Base-by-base conservation (phyloP, 2,329 filamentous ascomycete genomes). In the Pseudogymnoascus sp. region DNA sequence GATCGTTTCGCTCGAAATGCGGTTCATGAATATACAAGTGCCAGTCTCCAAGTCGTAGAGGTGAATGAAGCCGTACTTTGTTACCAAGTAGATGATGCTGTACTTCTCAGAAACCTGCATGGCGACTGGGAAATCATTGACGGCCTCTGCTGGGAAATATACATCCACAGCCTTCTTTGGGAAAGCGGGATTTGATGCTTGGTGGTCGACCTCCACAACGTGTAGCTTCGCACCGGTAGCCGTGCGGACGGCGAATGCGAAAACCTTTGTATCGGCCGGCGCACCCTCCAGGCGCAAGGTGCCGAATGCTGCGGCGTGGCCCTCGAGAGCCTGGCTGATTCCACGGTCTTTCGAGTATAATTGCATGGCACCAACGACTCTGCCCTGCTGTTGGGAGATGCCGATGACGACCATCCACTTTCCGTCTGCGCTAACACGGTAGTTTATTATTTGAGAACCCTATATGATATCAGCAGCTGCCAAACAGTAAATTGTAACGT, bases 391-490 rank as follows among this genome's bases (percentile, higher is more conserved):
- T 74, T 92, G 90, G 63, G 92, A 92, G 70, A 99, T 99, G 71
- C 94, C 94, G 63, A 99, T 92, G 62, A 97, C 87, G 31, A 95
- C 92, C 87, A 96, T 96, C 94, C 94, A 99, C 78, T 96, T 96
- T 74, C 92, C 91, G 67, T 99, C 93, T 67, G 87, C 86, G 76
- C 93, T 97, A 69, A 95, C 90, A 69, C 93, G 91, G 79, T 99
- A 99, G 80, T 97, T 99, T 84, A 99, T 99, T 76, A 99, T 99
- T 85, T 99, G 94, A 77, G 91, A 95, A 67, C 88, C 89, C 90
- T 95, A 70, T 10, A n/a, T 67, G 64, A 71, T 69, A 37, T 65
- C 35, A 71, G 66, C 40, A 60, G 6, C 37, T 18, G 59, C 39
- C 31, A 35, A 40, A 15, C 6, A 52, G 27, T 29, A 59, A 59